Conservation (phyloP, 2,329 filamentous ascomycete genomes). For the Apiospora phragmitis region DNA sequence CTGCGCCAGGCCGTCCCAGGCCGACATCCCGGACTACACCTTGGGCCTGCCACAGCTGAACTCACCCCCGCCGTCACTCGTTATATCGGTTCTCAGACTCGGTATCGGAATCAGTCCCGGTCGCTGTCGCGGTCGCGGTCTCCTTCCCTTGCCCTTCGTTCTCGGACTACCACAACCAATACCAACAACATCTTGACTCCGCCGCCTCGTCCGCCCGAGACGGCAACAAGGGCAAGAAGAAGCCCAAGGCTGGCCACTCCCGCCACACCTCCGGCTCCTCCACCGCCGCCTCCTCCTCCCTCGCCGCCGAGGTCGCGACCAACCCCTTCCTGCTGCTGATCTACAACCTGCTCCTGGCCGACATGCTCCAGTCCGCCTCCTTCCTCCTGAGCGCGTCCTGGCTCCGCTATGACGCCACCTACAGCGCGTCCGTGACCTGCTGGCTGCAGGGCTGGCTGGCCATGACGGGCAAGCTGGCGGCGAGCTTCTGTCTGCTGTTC, state of each 20-base stretch:
- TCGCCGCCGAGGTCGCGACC: background rate
- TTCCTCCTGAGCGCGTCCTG: conserved; percentile 63
- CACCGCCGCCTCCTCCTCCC: background rate
- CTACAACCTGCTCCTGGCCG: conserved; percentile 45
- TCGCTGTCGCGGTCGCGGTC: background rate
- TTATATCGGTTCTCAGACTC: background rate
- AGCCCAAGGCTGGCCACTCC: background rate
- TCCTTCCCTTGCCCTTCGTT: background rate
- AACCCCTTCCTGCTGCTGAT: conserved; percentile 10
- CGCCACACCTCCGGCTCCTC: background rate
- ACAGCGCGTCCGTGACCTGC: conserved; percentile 54
- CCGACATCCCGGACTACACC: background rate
- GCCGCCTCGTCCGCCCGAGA: background rate
- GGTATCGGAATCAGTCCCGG: background rate
- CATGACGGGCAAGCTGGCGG: conserved; percentile 65
- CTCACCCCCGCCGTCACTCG: background rate
- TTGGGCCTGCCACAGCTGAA: background rate
- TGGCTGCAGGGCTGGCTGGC: conserved; percentile 68
- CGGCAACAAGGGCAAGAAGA: background rate
- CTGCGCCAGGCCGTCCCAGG: background rate
- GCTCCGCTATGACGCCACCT: conserved; percentile 52
- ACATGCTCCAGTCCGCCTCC: conserved; percentile 62
- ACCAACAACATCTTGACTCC: background rate
- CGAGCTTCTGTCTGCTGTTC: conserved; percentile 65
- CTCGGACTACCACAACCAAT: background rate